A percentile compares a stretch with the other conserved stretches of the same genome.
Conservation (phyloP, 306 rosid species). For the Quercus robur region DNA sequence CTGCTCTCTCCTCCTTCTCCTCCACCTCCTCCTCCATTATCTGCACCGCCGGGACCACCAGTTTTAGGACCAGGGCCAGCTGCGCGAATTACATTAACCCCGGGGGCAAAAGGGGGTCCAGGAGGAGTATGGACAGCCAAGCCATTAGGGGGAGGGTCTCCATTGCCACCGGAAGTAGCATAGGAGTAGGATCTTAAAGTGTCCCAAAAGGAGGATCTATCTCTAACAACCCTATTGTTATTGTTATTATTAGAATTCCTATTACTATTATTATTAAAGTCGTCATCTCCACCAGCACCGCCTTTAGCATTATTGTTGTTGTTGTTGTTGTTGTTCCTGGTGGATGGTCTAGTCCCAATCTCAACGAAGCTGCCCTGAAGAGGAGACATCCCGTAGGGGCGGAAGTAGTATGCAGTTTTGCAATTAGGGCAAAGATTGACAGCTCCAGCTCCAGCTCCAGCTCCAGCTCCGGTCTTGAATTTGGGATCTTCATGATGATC, state of each 20-base stretch:
- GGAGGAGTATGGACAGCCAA: constrained; percentile 89
- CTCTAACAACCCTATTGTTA: constrained; percentile 25
- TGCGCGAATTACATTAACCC: constrained; percentile 66
- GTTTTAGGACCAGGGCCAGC: constrained; percentile 35
- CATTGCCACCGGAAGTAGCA: constrained; percentile 48
- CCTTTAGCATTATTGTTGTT: constrained; percentile 9
- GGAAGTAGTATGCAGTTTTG: constrained; percentile 80
- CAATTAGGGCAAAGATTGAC: constrained; percentile 86
- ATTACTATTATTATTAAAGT: constrained; percentile 6
- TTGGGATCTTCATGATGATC: constrained; percentile 16
- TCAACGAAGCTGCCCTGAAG: constrained; percentile 87
- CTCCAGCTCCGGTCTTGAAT: too few relatives aligned
- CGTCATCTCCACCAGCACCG: constrained; percentile 25
- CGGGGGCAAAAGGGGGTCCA: constrained; percentile 86
- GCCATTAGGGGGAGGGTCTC: constrained; percentile 51
- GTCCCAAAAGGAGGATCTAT: constrained; percentile 57
- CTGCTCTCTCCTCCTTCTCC: constrained; percentile 47
- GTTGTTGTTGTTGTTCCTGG: neutral
- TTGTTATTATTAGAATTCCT: constrained; percentile 14
- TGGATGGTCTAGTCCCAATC: constrained; percentile 54
- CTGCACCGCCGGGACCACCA: constrained; percentile 23
- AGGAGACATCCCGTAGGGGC: constrained; percentile 60
- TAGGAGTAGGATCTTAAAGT: constrained; percentile 36
- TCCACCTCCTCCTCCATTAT: constrained; percentile 27
- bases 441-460: constrained; percentile 28